These are phyloP conservation scores for Tieghemostelium lacteum DNA, from an alignment of 78 protist species.

Conservation along the genomic window DNA sequence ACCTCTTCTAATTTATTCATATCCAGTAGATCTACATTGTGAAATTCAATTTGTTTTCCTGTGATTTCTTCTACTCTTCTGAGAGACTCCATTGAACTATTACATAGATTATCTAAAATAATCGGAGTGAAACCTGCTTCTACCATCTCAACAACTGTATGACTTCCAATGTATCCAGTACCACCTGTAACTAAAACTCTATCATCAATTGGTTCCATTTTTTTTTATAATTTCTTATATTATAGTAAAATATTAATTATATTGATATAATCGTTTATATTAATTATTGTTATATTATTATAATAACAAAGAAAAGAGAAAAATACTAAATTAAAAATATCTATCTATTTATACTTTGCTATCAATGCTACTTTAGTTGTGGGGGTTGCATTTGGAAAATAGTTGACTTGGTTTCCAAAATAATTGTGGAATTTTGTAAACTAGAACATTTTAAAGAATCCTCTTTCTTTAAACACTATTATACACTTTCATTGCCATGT, in stretches of 20 bases:
- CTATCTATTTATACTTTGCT: neutral
- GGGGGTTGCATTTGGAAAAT: too few species aligned
- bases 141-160: constrained; percentile 89
- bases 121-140: constrained; percentile 89
- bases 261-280: neutral
- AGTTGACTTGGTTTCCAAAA: too few species aligned
- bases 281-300: neutral
- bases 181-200: constrained; percentile 92
- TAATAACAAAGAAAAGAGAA: neutral
- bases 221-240: neutral
- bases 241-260: neutral
- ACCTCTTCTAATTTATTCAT: constrained; percentile 65
- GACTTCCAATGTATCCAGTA: constrained; percentile 99
- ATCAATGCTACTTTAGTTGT: neutral
- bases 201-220: constrained; percentile 79
- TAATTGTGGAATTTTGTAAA: too few species aligned
- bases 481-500: too few species aligned
- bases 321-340: neutral
- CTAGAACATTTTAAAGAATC: too few species aligned
- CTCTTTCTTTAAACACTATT: too few species aligned
- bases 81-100: constrained; percentile 77
- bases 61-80: constrained; percentile 85
- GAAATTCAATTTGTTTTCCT: constrained; percentile 82
- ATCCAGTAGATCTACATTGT: constrained; percentile 83
- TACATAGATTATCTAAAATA: constrained; percentile 92